Conservation (phyloP, 441 rosid species). For the Mallotus japonicus region DNA sequence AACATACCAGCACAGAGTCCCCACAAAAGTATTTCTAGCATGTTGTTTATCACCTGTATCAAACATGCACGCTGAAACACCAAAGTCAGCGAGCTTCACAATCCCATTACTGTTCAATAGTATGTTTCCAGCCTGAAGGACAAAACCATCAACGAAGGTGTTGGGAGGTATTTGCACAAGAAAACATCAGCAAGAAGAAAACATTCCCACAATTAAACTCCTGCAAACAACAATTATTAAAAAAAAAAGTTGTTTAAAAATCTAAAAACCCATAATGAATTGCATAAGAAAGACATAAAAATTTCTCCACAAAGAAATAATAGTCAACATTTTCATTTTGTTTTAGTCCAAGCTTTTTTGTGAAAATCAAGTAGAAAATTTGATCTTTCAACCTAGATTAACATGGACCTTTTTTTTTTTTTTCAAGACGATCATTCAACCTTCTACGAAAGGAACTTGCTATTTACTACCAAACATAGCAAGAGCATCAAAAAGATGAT, state of each 20-base stretch:
- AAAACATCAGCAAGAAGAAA: background rate
- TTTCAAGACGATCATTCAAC: background rate
- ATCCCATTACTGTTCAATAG: slow-evolving; percentile 72
- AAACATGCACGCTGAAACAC: slow-evolving; percentile 98
- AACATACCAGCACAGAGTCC: slow-evolving; percentile 96
- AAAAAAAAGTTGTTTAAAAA: background rate
- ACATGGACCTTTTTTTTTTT: background rate
- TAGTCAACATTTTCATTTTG: background rate
- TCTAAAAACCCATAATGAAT: background rate
- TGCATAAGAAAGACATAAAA: background rate
- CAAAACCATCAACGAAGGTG: slow-evolving; percentile 4
- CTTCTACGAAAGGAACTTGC: background rate
- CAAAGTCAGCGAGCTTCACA: slow-evolving; percentile 96
- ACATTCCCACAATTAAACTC: background rate
- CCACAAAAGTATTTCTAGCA: slow-evolving; percentile 95
- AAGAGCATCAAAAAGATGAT: no score
- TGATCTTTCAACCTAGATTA: background rate
- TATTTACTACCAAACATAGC: background rate
- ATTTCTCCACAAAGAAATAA: background rate
- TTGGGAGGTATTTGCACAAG: background rate
- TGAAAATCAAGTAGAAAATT: background rate
- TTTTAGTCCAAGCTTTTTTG: background rate
- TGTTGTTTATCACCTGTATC: slow-evolving; percentile 95
- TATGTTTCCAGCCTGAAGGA: slow-evolving; percentile 90
- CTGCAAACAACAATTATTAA: background rate